Evolutionary conservation across 495 filamentous ascomycete species (phyloP), one percentile per base, ranked within the genome.

Genomic region (Aspergillus mulundensis): DNA sequence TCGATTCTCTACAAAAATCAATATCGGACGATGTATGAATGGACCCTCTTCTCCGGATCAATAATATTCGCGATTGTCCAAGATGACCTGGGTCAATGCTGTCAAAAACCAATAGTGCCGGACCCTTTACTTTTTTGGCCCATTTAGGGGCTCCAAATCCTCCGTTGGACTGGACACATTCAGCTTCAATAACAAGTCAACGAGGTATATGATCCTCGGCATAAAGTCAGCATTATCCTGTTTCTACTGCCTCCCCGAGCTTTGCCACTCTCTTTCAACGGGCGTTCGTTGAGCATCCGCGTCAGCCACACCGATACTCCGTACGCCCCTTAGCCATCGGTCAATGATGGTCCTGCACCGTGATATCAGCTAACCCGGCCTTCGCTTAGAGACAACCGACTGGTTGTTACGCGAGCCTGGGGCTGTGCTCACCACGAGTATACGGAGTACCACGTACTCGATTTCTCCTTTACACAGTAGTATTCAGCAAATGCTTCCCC

Each of bases 21-120:
- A 11, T 23, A 36, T 38, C 28, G 18, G 18, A 41, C 14, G 54
- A 24, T 47, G 23, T 34, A 40, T 50, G 46, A 46, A 49, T 18
- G 21, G 54, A 53, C 46, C 15, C 46, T 36, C 10, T 46, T 30
- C 43, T 20, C 39, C 15, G 45, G 39, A 36, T 36, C 39, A 11
- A 14, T 25, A 45, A 11, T 25, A 36, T 45, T 52, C n/a, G 56
- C 43, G 49, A 38, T 54, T 44, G 28, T 20, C 38, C 23, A 50
- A 47, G 46, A 52, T 41, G 28, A 28, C 38, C 23, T 18, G 50
- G 39, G 18, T 41, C 54, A 53, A 45, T 42, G 50, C 62, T 65
- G 62, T 61, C 62, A 65, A 47, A 59, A 50, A 58, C 50, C 62
- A 65, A 65, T 65, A 65, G 62, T 53, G 62, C 59, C 62, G 59